A percentile compares a stretch with the other conserved stretches of the same genome.
These are phyloP conservation scores for Chaetomium tenue DNA, from an alignment of 495 filamentous ascomycete genomes.

Conservation along the genomic window DNA sequence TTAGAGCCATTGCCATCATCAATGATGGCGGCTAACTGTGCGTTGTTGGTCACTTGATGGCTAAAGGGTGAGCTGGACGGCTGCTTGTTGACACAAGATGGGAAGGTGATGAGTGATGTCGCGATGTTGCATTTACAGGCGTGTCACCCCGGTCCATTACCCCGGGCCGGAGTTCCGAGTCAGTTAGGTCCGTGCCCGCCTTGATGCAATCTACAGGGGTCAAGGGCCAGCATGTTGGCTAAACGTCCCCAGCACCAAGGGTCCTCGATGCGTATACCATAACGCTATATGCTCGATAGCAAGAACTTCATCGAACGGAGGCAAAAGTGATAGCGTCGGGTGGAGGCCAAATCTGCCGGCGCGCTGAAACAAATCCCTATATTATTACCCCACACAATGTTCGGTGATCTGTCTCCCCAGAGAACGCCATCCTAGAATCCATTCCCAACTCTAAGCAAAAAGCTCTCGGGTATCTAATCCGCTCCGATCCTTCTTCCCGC, in stretches of 20 bases:
- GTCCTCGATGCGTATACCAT: no score
- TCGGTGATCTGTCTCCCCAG: neutral
- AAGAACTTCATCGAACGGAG: no score
- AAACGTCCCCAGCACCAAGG: no score
- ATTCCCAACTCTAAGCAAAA: conserved; percentile 62
- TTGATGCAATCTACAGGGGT: neutral
- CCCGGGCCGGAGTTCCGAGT: neutral
- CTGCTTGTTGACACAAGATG: neutral
- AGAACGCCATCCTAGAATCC: conserved; percentile 12
- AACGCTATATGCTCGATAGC: no score
- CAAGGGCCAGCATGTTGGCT: neutral
- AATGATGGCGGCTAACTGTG: neutral
- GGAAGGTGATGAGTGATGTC: neutral
- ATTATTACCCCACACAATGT: no score
- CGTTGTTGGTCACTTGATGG: neutral
- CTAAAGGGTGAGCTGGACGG: neutral
- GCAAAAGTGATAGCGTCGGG: no score
- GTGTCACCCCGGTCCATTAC: neutral
- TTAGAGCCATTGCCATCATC: neutral
- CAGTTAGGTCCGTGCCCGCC: neutral
- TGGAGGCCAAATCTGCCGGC: no score
- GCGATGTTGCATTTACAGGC: neutral
- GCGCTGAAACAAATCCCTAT: no score
- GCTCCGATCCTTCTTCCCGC: conserved; percentile 58
- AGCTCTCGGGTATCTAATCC: conserved; percentile 77